Percentiles rank a stretch among this genome's conserved stretches.
Conservation (phyloP, 306 rosid genomes). For the Vigna unguiculata region DNA sequence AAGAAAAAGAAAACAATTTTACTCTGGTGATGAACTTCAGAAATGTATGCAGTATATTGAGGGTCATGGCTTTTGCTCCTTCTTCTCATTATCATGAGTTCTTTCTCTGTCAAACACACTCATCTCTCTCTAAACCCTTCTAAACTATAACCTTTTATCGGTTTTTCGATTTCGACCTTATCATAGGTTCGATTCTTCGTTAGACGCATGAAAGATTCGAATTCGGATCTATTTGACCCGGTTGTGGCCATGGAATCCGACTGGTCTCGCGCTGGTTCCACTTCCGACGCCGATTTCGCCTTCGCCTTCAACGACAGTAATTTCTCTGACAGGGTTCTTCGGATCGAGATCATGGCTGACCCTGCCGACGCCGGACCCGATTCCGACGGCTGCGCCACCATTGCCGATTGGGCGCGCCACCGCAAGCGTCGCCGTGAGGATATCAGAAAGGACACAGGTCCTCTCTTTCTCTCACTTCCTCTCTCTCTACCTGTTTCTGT, state of each 20-base stretch:
- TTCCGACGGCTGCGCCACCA: slow-evolving; percentile 62
- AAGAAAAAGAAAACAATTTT: neutral
- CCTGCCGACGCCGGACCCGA: slow-evolving; percentile 59
- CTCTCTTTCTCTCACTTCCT: neutral
- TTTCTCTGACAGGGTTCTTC: slow-evolving; percentile 90
- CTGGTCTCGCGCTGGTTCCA: slow-evolving; percentile 53
- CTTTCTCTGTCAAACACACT: neutral
- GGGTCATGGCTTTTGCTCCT: neutral
- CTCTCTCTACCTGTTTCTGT: neutral
- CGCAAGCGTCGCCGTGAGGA: slow-evolving; percentile 93
- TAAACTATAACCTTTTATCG: neutral
- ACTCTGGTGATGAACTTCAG: neutral
- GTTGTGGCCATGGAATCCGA: slow-evolving; percentile 74
- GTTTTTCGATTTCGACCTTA: neutral
- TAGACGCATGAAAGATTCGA: slow-evolving; percentile 46
- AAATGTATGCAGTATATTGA: neutral
- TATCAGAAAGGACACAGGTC: slow-evolving; percentile 77
- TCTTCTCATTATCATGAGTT: neutral
- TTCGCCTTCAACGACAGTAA: slow-evolving; percentile 98
- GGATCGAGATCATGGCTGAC: slow-evolving; percentile 85
- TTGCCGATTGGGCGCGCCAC: slow-evolving; percentile 94
- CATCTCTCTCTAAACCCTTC: neutral
- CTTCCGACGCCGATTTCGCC: slow-evolving; percentile 81
- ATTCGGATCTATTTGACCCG: slow-evolving; percentile 87
- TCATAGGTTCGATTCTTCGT: slow-evolving; percentile 5